These are phyloP conservation scores for Lizanozyma gosingica DNA, from an alignment of 1,139 yeast species.

Conservation along the genomic window DNA sequence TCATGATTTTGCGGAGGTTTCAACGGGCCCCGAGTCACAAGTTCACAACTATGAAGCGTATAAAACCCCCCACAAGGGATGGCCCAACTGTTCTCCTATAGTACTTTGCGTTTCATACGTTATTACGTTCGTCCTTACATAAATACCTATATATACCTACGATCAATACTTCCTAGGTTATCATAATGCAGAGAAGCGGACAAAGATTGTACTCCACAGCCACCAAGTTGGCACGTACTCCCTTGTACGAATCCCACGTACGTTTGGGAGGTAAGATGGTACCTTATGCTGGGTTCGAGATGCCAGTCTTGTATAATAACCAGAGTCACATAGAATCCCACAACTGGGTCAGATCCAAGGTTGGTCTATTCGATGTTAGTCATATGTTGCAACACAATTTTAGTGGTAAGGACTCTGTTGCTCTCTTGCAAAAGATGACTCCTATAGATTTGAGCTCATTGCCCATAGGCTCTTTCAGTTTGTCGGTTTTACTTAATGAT, in stretches of 20 bases:
- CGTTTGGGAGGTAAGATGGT: slow-evolving; percentile 84
- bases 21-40: no score
- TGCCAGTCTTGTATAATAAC: slow-evolving; percentile 83
- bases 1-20: no score
- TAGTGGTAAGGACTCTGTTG: slow-evolving; percentile 59
- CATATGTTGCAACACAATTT: slow-evolving; percentile 92
- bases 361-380: slow-evolving; percentile 91
- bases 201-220: slow-evolving; percentile 20
- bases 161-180: no score
- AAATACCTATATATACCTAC: no score
- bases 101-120: no score
- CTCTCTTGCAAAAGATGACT: slow-evolving; percentile 67
- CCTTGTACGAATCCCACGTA: slow-evolving; percentile 73
- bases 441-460: slow-evolving; percentile 70
- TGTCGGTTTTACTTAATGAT: slow-evolving; percentile 69
- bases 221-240: slow-evolving; percentile 46
- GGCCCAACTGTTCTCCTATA: no score
- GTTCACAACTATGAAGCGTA: no score
- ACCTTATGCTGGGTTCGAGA: slow-evolving; percentile 87
- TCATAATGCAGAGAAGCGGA: background rate
- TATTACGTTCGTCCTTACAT: no score
- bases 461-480: slow-evolving; percentile 52
- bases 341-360: slow-evolving; percentile 81
- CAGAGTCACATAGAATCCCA: slow-evolving; percentile 90
- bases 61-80: no score